These are phyloP conservation scores for Coprinopsis strossmayeri DNA, from an alignment of 768 basidiomycete species.

Conservation along the genomic window DNA sequence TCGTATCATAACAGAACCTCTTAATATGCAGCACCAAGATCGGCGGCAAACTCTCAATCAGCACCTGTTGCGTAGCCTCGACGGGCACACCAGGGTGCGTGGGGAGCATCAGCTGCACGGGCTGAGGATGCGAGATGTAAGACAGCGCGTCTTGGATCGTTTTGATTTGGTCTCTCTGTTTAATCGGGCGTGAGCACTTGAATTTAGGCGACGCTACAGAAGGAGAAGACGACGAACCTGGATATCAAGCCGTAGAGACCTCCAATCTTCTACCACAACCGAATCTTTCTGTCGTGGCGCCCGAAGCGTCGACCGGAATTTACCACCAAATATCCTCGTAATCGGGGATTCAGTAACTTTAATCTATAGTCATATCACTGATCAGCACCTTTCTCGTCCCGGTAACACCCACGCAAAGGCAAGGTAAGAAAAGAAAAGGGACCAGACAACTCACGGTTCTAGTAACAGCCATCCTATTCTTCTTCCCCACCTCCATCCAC, in stretches of 20 bases:
- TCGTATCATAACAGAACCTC: slow-evolving; percentile 81
- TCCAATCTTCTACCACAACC: slow-evolving; percentile 87
- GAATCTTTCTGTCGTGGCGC: slow-evolving; percentile 82
- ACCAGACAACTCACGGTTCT: slow-evolving; percentile 54
- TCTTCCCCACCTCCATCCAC: slow-evolving; percentile 92
- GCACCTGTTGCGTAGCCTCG: slow-evolving; percentile 58
- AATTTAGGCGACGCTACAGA: neutral
- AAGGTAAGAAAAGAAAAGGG: neutral
- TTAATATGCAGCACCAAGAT: slow-evolving; percentile 88
- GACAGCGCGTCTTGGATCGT: slow-evolving; percentile 80
- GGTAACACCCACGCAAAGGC: no score
- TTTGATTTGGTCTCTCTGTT: slow-evolving; percentile 63
- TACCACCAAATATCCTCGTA: slow-evolving; percentile 89
- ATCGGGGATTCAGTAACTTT: slow-evolving; percentile 83
- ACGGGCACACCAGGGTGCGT: slow-evolving; percentile 50
- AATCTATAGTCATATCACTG: slow-evolving; percentile 34
- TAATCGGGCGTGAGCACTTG: slow-evolving; percentile 4
- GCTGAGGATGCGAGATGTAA: slow-evolving; percentile 71
- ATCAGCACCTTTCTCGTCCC: neutral
- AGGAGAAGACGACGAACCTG: slow-evolving; percentile 42
- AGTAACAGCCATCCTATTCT: slow-evolving; percentile 74
- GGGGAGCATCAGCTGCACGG: slow-evolving; percentile 65
- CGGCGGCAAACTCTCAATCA: slow-evolving; percentile 78
- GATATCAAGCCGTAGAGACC: slow-evolving; percentile 83
- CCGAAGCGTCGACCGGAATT: slow-evolving; percentile 77